These are phyloP conservation scores for Cyclotella sp. DNA, from an alignment of 108 stramenopile species.

Conservation along the genomic window DNA sequence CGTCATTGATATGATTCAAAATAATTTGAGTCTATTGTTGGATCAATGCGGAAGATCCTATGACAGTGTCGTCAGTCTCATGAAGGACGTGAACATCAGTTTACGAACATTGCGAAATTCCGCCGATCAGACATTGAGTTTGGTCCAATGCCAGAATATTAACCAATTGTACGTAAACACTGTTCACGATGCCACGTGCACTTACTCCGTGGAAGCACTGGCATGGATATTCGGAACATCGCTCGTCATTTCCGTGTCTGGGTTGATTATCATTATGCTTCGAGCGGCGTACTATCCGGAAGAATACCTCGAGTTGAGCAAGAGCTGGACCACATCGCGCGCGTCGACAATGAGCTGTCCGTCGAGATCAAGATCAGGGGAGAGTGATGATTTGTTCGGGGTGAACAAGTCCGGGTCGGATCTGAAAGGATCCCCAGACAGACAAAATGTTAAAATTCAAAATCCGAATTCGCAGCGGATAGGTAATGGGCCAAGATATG, in stretches of 20 bases:
- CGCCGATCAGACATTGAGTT: slow-evolving; percentile 26
- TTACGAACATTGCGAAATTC: slow-evolving; percentile 21
- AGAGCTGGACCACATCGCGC: slow-evolving; percentile 24
- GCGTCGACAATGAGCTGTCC: slow-evolving; percentile 8
- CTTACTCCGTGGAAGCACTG: slow-evolving; percentile 43
- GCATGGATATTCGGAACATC: slow-evolving; percentile 51
- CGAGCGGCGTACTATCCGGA: slow-evolving; percentile 41
- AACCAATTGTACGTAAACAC: slow-evolving; percentile 51
- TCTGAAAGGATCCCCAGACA: neutral
- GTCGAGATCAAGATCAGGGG: neutral
- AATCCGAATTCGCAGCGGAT: neutral
- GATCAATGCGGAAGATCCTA: slow-evolving; percentile 39
- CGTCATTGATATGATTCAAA: slow-evolving; percentile 21
- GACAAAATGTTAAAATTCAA: neutral
- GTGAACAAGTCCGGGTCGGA: neutral
- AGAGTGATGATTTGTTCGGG: neutral
- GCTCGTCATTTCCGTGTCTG: slow-evolving; percentile 51
- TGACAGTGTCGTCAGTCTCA: slow-evolving; percentile 11
- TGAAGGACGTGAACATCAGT: slow-evolving; percentile 39
- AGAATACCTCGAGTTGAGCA: slow-evolving; percentile 28
- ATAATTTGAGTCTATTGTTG: slow-evolving; percentile 23
- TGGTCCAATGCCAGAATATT: slow-evolving; percentile 47
- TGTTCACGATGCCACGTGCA: slow-evolving; percentile 52
- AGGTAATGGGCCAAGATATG: neutral
- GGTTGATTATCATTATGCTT: slow-evolving; percentile 55